A percentile compares a stretch with the other conserved stretches of the same genome.
Conservation (phyloP, 139 green algal genomes). For the Astrephomene gubernaculifera region DNA sequence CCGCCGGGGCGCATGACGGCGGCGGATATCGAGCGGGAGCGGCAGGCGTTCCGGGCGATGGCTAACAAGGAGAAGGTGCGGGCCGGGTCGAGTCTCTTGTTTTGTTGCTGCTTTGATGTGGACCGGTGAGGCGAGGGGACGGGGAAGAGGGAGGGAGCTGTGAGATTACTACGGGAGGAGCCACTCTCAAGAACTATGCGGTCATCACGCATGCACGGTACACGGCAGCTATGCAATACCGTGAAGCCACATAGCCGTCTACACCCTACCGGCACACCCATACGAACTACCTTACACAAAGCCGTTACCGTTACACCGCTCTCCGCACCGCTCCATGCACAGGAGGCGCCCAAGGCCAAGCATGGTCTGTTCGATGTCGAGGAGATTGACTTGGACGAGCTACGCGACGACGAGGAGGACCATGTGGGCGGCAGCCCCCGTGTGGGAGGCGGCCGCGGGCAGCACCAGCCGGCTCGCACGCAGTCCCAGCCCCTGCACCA, state of each 20-base stretch:
- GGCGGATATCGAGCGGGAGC: conserved; percentile 36
- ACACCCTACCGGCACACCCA: no score
- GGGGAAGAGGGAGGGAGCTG: no score
- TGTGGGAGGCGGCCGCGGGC: neutral
- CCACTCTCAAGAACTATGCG: no score
- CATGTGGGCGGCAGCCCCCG: neutral
- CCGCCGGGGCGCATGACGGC: conserved; percentile 1
- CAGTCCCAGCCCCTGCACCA: neutral
- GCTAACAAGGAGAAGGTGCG: conserved; percentile 22
- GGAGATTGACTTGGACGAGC: conserved; percentile 42
- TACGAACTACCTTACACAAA: no score
- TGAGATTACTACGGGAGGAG: no score
- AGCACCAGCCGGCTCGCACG: neutral
- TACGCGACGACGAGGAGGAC: conserved; percentile 11
- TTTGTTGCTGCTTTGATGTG: neutral
- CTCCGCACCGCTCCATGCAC: neutral
- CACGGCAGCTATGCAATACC: no score
- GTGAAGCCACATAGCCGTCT: no score
- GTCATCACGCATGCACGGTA: no score
- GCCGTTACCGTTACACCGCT: neutral
- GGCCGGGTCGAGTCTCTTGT: neutral
- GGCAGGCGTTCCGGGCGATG: conserved; percentile 34
- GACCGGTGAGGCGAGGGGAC: neutral
- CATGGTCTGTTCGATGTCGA: conserved; percentile 25
- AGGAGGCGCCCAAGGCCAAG: conserved; percentile 31